Evolutionary conservation across 345 rosid genomes (phyloP), one percentile per base, ranked within the genome.

Genomic region (Linum usitatissimum): DNA sequence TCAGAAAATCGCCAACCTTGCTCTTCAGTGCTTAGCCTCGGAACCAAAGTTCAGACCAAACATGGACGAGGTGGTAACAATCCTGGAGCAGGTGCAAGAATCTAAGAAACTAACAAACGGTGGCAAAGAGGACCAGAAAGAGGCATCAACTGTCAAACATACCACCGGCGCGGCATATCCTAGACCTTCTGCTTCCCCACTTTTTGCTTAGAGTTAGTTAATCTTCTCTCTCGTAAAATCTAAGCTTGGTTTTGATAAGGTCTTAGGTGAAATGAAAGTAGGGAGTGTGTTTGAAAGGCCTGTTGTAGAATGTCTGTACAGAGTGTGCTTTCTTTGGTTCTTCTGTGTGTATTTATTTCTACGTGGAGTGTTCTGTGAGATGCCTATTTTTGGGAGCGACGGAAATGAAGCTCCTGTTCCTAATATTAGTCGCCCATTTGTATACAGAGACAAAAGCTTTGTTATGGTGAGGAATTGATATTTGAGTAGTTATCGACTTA

Each of bases 11-110:
- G 63, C 63, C 12, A 60, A 31, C 63, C 63, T 60, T 17, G 48
- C 63, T 20, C 48, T 60, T 48, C 66, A 68, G 61, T 73, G 76
- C 42, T 34, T 55, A 62, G 30, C 18, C 64, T 49, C 18, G 51
- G 70, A 70, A 60, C 62, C 63, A 56, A 20, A 56, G 68, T 59
- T 70, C 40, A 65, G 76, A 53, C 76, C 76, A 23, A 57, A 38
- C 36, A 68, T 68, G 68, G 72, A 73, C 48, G 66, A 64, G 5
- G 69, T 73, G 55, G 76, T 73, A 6, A 61, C 76, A 63, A 71
- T 68, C 56, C 73, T 92, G 6, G 85, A 81, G 62, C 83, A 87
- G 70, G 82, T 85, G 61, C 83, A 77, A 65, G 83, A 79, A 60
- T 66, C 64, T n/a, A 82, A 69, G 71, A 79, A 77, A 14, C 40